Base-by-base conservation (phyloP, 2,329 filamentous ascomycete genomes). In the Phialemoniopsis sp. region DNA sequence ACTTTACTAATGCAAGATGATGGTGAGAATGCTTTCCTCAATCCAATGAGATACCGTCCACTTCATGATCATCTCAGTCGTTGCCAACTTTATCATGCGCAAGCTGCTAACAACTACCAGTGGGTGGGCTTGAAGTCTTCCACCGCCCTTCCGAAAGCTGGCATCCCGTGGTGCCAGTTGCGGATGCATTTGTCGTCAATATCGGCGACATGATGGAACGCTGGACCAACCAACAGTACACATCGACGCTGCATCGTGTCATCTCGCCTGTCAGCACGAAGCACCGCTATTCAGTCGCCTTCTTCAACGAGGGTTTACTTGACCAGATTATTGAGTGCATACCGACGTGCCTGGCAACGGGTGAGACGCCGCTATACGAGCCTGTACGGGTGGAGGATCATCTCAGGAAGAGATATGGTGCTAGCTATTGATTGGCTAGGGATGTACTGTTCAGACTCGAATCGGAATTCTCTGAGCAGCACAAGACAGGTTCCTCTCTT, bases 1-100 rank as follows among this genome's bases (percentile, higher is more conserved):
- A 78, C 74, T 0, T 56, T 78, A 26, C 64, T 78, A 4, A 58
- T 77, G 1, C 73, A 77, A 47, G 70, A 72, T 33, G 59, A 60
- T 2, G 60, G 67, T 10, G 64, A 66, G 16, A n/a, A n/a, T n/a
- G n/a, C n/a, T n/a, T n/a, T n/a, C n/a, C n/a, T n/a, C n/a, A n/a
- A n/a, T n/a, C n/a, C n/a, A n/a, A n/a, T n/a, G n/a, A n/a, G n/a
- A n/a, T n/a, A n/a, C n/a, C n/a, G n/a, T n/a, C n/a, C n/a, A n/a
- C n/a, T n/a, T n/a, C n/a, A n/a, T n/a, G n/a, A n/a, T n/a, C n/a
- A n/a, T n/a, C n/a, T n/a, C n/a, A n/a, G n/a, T n/a, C n/a, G n/a
- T n/a, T n/a, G n/a, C n/a, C n/a, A n/a, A n/a, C n/a, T n/a, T n/a
- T n/a, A n/a, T n/a, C n/a, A n/a, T n/a, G n/a, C n/a, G n/a, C n/a